phyloP scores from a whole-genome alignment of 2,329 filamentous ascomycete species.

The Ophiostoma ulmi region DNA sequence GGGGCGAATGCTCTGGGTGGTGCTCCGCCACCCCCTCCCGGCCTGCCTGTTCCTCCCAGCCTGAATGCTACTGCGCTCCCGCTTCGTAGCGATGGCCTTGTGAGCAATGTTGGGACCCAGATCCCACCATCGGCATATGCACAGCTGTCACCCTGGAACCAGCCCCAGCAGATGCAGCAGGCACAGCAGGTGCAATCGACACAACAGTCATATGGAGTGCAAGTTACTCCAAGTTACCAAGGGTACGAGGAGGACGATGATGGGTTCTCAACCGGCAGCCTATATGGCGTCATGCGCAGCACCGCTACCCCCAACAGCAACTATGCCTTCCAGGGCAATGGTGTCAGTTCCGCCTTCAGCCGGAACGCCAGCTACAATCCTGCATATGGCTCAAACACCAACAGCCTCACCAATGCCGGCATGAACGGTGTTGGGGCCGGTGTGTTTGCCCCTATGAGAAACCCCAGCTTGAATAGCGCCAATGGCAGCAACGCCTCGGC shows the following conservation, averaged over 20 bases:
- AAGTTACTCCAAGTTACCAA: background rate
- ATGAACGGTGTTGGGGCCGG: background rate
- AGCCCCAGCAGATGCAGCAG: background rate
- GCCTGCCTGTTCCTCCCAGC: conserved; percentile 70
- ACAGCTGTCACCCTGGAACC: background rate
- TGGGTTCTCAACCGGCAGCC: background rate
- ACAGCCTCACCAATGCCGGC: background rate
- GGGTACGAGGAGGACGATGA: conserved; percentile 1
- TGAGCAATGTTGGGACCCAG: background rate
- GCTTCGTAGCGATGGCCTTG: background rate
- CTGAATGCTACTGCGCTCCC: conserved; percentile 39
- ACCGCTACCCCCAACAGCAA: background rate
- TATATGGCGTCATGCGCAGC: background rate
- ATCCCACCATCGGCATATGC: background rate
- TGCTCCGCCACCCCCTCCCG: conserved; percentile 66
- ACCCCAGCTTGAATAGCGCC: background rate
- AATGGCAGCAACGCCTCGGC: background rate
- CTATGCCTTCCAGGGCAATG: background rate
- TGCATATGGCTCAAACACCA: background rate
- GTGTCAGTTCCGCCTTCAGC: background rate
- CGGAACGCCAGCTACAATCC: background rate
- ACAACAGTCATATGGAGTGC: background rate
- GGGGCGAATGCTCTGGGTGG: background rate
- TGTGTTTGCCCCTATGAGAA: background rate
- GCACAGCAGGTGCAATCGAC: background rate